A percentile compares a stretch with the other conserved stretches of the same genome.
Conservation (phyloP, 352 stramenopile species). For the Halophytophthora polymorphica region DNA sequence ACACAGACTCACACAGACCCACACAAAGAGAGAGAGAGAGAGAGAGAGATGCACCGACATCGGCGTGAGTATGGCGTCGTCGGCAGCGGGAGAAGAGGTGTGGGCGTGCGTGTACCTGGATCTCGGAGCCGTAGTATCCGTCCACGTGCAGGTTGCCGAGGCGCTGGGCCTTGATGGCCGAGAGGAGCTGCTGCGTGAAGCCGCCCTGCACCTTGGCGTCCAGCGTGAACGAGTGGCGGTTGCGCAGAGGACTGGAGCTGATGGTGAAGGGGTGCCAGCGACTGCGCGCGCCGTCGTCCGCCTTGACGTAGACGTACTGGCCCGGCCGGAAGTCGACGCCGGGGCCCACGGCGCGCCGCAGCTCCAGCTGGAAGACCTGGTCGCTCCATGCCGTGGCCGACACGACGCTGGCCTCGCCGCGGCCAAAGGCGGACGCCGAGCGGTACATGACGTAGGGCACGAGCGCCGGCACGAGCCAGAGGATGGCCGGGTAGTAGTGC, state of each 20-base stretch:
- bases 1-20: too few species aligned
- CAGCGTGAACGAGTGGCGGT: constrained; percentile 40
- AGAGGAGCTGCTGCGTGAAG: constrained; percentile 53
- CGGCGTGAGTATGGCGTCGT: too few species aligned
- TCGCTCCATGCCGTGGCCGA: constrained; percentile 37
- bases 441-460: constrained; percentile 66
- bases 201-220: constrained; percentile 60
- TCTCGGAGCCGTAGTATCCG: constrained; percentile 65
- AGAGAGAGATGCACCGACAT: too few species aligned
- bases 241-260: constrained; percentile 53
- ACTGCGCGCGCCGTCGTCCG: constrained; percentile 43
- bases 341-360: constrained; percentile 28
- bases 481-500: constrained; percentile 64
- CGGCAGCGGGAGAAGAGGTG: too few species aligned
- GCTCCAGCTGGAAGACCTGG: constrained; percentile 54
- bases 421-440: constrained; percentile 38
- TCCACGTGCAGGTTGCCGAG: constrained; percentile 53
- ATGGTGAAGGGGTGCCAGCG: constrained; percentile 78
- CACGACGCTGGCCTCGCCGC: constrained; percentile 39
- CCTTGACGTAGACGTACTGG: constrained; percentile 75
- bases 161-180: constrained; percentile 37
- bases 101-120: constrained; percentile 23
- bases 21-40: too few species aligned
- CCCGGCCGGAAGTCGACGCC: constrained; percentile 41
- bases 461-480: constrained; percentile 54